Evolutionary conservation across 345 rosid genomes (phyloP), one percentile per base, ranked within the genome.

Genomic region (Lagerstroemia speciosa): DNA sequence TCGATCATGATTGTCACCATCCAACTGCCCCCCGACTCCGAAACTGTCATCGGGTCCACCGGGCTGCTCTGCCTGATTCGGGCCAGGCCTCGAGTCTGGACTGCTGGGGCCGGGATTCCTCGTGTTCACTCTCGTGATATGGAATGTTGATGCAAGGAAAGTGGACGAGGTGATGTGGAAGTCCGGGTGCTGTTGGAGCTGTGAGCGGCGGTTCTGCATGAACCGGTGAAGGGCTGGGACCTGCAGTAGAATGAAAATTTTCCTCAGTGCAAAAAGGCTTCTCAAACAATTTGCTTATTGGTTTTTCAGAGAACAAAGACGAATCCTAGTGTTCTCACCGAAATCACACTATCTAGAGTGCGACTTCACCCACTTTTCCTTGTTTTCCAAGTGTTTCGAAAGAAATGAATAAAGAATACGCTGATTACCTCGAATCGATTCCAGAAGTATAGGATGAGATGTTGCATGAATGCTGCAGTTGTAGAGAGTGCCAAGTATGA

Each of bases 81-180:
- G 57, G 71, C 84, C 86, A 26, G 90, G 74, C 71, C 90, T 86
- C 31, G 67, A 6, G 66, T 78, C 89, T 1, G 83, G 48, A 75
- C 80, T 84, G 19, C 73, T 70, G 8, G 84, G 80, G 76, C 79
- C 80, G 24, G 74, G 84, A 75, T 78, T 95, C 82, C 90, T 82
- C 19, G 84, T 75, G 79, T 89, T 90, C 68, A 95, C 75, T 71
- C 97, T 82, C 46, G 98, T 88, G 76, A 92, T 90, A 83, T 95
- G 99, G 71, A 95, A 70, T 8, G 96, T 95, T 26, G 99, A 95
- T 37, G 99, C 97, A 37, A 95, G 86, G 76, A 95, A 84, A 55
- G 99, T 95, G 11, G 98, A 95, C 6, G 99, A 89, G 67, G 97
- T 92, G 75, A 92, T 88, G 75, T 90, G 98, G 82, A 90, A 90